Conservation (phyloP, 768 basidiomycete genomes). For the Boletus vinaceobasis region DNA sequence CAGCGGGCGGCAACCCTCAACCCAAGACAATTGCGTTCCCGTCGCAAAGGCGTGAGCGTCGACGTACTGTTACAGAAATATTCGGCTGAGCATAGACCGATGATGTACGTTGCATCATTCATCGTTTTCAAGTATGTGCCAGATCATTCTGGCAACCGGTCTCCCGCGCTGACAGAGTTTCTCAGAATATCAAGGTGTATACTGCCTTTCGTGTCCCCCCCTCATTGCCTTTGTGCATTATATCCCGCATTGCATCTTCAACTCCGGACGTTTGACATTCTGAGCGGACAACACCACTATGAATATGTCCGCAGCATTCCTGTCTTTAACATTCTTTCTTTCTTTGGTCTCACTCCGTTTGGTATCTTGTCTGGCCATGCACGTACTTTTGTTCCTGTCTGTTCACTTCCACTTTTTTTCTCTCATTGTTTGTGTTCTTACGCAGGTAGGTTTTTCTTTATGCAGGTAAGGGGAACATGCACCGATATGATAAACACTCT, state of each 20-base stretch:
- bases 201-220: constrained; percentile 9
- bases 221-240: constrained; percentile 20
- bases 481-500: constrained; percentile 17
- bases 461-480: constrained; percentile 29
- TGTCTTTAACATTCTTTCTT: constrained; percentile 32
- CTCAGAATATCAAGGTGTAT: constrained; percentile 21
- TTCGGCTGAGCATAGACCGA: constrained; percentile 27
- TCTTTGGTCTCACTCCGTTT: constrained; percentile 18
- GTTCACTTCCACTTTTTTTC: neutral
- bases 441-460: constrained; percentile 23
- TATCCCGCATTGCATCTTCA: constrained; percentile 23
- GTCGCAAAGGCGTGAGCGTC: constrained; percentile 38
- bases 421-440: constrained; percentile 10
- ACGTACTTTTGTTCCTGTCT: constrained; percentile 18
- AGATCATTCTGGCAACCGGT: neutral
- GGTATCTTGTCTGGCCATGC: constrained; percentile 29
- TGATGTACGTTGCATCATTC: constrained; percentile 11
- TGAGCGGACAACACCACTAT: constrained; percentile 13
- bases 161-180: neutral
- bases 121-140: constrained; percentile 17
- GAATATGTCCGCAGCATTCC: constrained; percentile 17
- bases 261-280: constrained; percentile 11
- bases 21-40: constrained; percentile 34
- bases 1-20: constrained; percentile 34
- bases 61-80: constrained; percentile 51